Conservation (phyloP, 1,284 basidiomycete genomes). For the Coriolopsis trogii region DNA sequence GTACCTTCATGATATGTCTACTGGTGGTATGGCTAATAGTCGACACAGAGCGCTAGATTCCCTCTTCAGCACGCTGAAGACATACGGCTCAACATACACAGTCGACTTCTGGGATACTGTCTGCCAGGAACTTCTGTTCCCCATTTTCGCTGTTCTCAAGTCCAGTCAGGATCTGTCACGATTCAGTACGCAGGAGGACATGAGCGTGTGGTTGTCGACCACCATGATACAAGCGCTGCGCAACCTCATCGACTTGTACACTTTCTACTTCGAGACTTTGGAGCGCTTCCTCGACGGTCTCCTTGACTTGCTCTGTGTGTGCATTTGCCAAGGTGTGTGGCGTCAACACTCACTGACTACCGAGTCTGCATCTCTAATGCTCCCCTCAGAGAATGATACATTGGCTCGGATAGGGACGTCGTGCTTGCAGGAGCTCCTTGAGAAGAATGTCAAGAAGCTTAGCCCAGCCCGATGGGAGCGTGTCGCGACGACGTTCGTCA, state of each 20-base stretch:
- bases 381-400: conserved; percentile 88
- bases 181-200: conserved; percentile 96
- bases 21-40: not conserved
- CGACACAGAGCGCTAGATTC: conserved; percentile 87
- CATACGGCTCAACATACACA: conserved; percentile 85
- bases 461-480: conserved; percentile 88
- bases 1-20: conserved; percentile 35
- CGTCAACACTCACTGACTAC: not conserved
- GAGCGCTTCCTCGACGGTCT: conserved; percentile 91
- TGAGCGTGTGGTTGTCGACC: conserved; percentile 99
- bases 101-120: conserved; percentile 98
- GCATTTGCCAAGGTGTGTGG: conserved; percentile 94
- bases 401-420: conserved; percentile 97
- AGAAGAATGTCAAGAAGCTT: conserved; percentile 92
- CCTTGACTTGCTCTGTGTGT: conserved; percentile 92
- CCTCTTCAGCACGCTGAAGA: conserved; percentile 92
- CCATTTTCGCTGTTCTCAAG: conserved; percentile 96
- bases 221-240: conserved; percentile 99
- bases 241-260: conserved; percentile 95
- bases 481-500: conserved; percentile 92
- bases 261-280: conserved; percentile 93
- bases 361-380: not conserved
- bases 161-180: conserved; percentile 89
- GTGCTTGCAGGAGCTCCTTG: conserved; percentile 94
- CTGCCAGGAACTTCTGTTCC: conserved; percentile 96